phyloP scores from a whole-genome alignment of 192 early-diverging fungal genomes.

The Mortierella alpina region DNA sequence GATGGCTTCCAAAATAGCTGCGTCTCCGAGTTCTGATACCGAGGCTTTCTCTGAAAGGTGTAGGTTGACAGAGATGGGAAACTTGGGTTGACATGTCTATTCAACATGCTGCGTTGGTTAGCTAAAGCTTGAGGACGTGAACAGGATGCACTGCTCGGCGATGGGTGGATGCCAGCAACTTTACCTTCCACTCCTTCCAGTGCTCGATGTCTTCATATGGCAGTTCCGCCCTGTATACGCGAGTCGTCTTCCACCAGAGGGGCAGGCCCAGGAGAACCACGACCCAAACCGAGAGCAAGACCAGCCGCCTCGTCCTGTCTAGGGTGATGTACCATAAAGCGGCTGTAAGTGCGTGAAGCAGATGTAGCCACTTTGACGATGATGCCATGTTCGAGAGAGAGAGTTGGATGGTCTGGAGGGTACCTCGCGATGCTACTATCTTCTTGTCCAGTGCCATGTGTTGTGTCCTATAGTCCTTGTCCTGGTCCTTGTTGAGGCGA shows the following conservation, averaged over 20 bases:
- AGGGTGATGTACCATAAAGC: not conserved
- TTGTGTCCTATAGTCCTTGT: not conserved
- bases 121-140: not conserved
- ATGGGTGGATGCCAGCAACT: not conserved
- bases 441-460: constrained; percentile 21
- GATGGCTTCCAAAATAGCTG: too few species aligned
- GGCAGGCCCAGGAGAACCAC: constrained; percentile 74
- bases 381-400: not conserved
- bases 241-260: constrained; percentile 86
- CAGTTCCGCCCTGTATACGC: constrained; percentile 80
- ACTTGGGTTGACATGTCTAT: constrained; percentile 34
- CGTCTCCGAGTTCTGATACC: not conserved
- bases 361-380: not conserved
- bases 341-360: not conserved
- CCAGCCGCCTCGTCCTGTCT: constrained; percentile 53
- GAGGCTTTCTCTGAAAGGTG: constrained; percentile 14
- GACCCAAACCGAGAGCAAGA: constrained; percentile 63
- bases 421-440: constrained; percentile 6
- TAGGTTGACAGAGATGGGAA: constrained; percentile 30
- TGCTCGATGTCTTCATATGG: constrained; percentile 70
- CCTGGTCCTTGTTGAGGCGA: too few species aligned
- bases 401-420: not conserved
- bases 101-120: not conserved
- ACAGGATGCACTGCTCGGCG: not conserved
- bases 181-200: constrained; percentile 65